phyloP scores from a whole-genome alignment of 108 stramenopile species.

The Skeletonema menzelii region DNA sequence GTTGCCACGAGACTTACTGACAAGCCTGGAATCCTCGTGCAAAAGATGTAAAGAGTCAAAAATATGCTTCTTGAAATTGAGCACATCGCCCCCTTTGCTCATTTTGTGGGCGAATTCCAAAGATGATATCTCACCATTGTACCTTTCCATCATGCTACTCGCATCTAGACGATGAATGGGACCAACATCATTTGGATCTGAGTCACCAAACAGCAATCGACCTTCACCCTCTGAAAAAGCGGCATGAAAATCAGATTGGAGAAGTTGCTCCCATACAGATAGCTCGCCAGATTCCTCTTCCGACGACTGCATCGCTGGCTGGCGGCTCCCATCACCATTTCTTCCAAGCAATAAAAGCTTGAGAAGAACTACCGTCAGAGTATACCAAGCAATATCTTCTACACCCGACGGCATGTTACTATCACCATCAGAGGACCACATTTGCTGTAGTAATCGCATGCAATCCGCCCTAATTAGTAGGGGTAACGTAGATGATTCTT shows the following conservation, averaged over 20 bases:
- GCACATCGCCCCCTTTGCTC: neutral
- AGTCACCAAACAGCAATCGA: constrained; percentile 26
- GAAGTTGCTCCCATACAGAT: constrained; percentile 26
- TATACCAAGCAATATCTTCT: constrained; percentile 46
- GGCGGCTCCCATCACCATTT: constrained; percentile 3
- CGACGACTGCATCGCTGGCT: neutral
- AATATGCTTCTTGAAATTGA: constrained; percentile 29
- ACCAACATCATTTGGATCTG: neutral
- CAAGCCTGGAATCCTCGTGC: constrained; percentile 74
- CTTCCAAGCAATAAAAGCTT: constrained; percentile 41
- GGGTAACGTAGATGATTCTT: constrained; percentile 6
- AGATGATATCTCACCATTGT: constrained; percentile 18
- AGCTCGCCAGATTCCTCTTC: neutral
- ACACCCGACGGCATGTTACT: neutral
- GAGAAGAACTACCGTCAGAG: constrained; percentile 47
- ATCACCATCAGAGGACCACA: neutral
- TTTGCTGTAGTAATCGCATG: constrained; percentile 42
- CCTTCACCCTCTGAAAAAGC: constrained; percentile 36
- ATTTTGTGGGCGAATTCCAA: neutral
- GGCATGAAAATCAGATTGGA: constrained; percentile 36
- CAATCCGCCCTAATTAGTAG: constrained; percentile 61
- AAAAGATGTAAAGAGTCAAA: constrained; percentile 75
- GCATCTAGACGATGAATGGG: neutral
- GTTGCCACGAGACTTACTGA: constrained; percentile 27
- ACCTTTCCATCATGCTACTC: neutral